Percentiles rank a stretch among this genome's conserved stretches.
Evolutionary conservation across 2,329 filamentous ascomycete species (phyloP).

Genomic region (Colletotrichum sp.): DNA sequence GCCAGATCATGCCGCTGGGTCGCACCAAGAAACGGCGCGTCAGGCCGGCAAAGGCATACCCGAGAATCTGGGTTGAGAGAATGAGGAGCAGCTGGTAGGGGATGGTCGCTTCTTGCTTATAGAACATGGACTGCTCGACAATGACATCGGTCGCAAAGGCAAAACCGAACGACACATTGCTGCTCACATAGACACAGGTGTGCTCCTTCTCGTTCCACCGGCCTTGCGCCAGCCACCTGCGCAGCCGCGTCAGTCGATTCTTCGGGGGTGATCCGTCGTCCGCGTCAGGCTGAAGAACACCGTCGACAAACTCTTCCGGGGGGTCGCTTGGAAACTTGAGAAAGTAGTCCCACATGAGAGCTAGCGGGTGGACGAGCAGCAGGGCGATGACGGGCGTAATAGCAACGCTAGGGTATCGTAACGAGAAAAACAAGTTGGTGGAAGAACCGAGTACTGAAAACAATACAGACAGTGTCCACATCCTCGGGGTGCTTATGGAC

Average conservation of each 20-base stretch:
- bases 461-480: conserved; percentile 82
- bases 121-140: conserved; percentile 88
- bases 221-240: conserved; percentile 80
- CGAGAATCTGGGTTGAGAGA: conserved; percentile 84
- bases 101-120: conserved; percentile 79
- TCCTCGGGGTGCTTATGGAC: conserved; percentile 87
- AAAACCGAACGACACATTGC: conserved; percentile 88
- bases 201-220: conserved; percentile 90
- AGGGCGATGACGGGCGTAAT: conserved; percentile 90
- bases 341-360: conserved; percentile 76
- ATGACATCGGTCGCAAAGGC: conserved; percentile 91
- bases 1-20: conserved; percentile 91
- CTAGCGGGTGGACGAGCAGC: conserved; percentile 83
- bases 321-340: conserved; percentile 54
- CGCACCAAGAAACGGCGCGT: conserved; percentile 82
- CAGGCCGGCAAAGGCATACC: conserved; percentile 85
- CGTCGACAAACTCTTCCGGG: conserved; percentile 40
- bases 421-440: conserved; percentile 86
- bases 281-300: conserved; percentile 27
- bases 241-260: conserved; percentile 46
- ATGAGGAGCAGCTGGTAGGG: conserved; percentile 83
- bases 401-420: conserved; percentile 88
- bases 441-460: conserved; percentile 84
- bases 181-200: conserved; percentile 87
- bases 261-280: not conserved